A percentile compares a stretch with the other conserved stretches of the same genome.
Conservation (phyloP, 148 eudicot genomes). For the Arctostaphylos glauca region DNA sequence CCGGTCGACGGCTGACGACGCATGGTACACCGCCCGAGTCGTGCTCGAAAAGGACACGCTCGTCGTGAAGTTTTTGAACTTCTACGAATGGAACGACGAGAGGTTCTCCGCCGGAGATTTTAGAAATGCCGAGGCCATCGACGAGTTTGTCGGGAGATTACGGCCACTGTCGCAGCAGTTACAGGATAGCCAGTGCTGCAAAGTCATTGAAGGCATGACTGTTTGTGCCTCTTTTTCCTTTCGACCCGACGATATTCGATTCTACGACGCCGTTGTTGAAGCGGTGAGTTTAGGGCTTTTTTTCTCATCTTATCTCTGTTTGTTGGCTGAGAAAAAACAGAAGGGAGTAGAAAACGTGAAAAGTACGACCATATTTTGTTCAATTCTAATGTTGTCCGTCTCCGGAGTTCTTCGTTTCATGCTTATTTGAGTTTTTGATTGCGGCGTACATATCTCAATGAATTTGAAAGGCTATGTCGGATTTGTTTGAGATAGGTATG, state of each 20-base stretch:
- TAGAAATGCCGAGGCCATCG: conserved; percentile 17
- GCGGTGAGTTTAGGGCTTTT: conserved; percentile 31
- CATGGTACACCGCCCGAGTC: conserved; percentile 47
- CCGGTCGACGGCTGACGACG: conserved; percentile 37
- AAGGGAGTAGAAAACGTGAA: background rate
- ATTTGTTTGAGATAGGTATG: background rate
- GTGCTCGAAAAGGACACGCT: conserved; percentile 21
- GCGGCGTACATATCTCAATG: background rate
- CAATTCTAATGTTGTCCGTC: too few species aligned
- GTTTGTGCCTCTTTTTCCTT: conserved; percentile 40
- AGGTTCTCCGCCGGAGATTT: conserved; percentile 21
- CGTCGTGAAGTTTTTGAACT: conserved; percentile 38
- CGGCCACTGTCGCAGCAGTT: conserved; percentile 46
- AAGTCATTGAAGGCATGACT: conserved; percentile 25
- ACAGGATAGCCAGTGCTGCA: conserved; percentile 41
- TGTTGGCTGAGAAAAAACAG: background rate
- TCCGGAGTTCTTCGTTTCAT: background rate
- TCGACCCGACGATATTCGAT: conserved; percentile 27
- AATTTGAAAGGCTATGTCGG: background rate
- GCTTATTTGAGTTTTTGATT: background rate
- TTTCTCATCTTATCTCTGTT: background rate
- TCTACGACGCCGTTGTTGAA: conserved; percentile 58
- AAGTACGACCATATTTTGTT: background rate
- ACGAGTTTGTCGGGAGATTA: conserved; percentile 26
- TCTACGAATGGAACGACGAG: conserved; percentile 21